Conservation (phyloP, 192 early-diverging fungal species). For the Coemansia sp. region DNA sequence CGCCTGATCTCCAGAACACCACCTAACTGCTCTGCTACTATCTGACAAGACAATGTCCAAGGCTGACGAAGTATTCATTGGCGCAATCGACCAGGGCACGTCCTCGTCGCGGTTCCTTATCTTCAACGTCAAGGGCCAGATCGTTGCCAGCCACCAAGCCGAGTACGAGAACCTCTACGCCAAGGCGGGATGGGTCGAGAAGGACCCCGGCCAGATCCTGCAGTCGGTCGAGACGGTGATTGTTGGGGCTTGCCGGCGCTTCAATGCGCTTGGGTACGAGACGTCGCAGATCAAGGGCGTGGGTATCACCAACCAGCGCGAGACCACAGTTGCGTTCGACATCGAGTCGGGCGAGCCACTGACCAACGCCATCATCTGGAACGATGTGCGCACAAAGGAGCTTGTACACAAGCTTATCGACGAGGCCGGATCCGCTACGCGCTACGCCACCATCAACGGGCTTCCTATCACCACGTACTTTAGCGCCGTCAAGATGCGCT, state of each 20-base stretch:
- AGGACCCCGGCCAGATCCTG: constrained; percentile 77
- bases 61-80: constrained; percentile 58
- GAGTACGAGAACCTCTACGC: constrained; percentile 82
- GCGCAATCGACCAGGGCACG: constrained; percentile 94
- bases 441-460: constrained; percentile 67
- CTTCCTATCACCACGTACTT: constrained; percentile 92
- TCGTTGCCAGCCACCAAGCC: constrained; percentile 71
- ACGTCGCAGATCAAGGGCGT: constrained; percentile 63
- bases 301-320: constrained; percentile 94
- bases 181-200: constrained; percentile 85
- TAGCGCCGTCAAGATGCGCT: constrained; percentile 85
- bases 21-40: not conserved
- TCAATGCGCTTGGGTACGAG: constrained; percentile 62
- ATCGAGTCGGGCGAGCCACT: constrained; percentile 71
- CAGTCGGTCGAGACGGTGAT: constrained; percentile 69
- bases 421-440: constrained; percentile 55
- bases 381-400: constrained; percentile 77
- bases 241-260: constrained; percentile 60
- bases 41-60: constrained; percentile 28
- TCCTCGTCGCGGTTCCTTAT: constrained; percentile 88
- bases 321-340: constrained; percentile 93
- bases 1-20: not conserved
- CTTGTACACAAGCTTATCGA: constrained; percentile 64
- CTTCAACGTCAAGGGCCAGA: constrained; percentile 72
- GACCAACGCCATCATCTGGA: constrained; percentile 90